Base-by-base conservation (phyloP, 768 basidiomycete genomes). In the Tremella mesenterica region DNA sequence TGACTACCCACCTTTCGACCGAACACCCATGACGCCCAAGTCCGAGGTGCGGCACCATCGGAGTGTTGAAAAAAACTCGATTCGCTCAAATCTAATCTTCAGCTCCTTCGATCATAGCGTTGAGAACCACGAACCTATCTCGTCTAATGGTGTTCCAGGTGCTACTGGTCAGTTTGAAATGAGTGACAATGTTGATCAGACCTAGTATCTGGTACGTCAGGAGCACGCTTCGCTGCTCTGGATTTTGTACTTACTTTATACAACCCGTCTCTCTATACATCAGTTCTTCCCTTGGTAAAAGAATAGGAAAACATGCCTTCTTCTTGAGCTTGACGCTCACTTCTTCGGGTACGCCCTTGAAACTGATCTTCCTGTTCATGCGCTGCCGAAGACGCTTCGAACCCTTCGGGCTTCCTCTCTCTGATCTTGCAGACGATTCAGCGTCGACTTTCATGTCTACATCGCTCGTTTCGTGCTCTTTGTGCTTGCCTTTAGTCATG, bases 61-160 rank as follows among this genome's bases (percentile, higher is more conserved):
- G 29, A 31, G 21, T 45, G 44, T 25, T 48, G 25, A 49, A 68
- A 63, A 50, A 65, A 64, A 4, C 29, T 50, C 13, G 59, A 61
- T 44, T 65, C 58, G 57, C 59, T 59, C 7, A 69, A 55, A 39
- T 63, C 67, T 69, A 28, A 1, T 2, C 29, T 26, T 48, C 44
- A 56, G 50, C 29, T 14, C 28, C n/a, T 8, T 49, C 30, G 29
- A 48, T 51, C 30, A 30, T 16, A 20, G 18, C 34, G 9, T 26
- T 30, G 27, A 18, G 29, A 28, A 48, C 20, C 29, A 36, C 63
- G 28, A 8, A 64, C 63, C 65, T 43, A 70, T 63, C 33, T 72
- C 66, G 45, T 72, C 50, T 45, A 70, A 68, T 1, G 71, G 71
- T 14, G 67, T 73, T 21, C 71, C 71, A 6, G 71, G 71, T 41